Percentiles rank a stretch among this genome's conserved stretches.
Conservation (phyloP, 2,329 filamentous ascomycete genomes). For the Penicillium olsonii region DNA sequence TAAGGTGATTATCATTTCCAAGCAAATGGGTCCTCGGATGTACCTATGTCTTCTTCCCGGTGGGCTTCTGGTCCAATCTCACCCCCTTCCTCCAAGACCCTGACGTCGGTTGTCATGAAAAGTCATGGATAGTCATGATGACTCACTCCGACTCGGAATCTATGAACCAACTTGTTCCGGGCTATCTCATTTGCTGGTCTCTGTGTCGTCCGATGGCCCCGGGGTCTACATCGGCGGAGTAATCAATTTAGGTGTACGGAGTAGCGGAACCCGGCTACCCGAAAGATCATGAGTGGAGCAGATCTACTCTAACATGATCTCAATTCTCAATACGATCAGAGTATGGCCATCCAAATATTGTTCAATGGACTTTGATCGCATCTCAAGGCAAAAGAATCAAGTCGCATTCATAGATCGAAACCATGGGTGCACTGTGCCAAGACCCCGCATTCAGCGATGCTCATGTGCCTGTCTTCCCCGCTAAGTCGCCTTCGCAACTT, state of each 20-base stretch:
- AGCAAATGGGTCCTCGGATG: not conserved
- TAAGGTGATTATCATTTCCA: not conserved
- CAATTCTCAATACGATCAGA: no score
- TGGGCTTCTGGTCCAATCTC: not conserved
- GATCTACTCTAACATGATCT: no score
- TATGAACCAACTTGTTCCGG: no score
- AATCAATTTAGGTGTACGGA: no score
- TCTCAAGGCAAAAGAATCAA: no score
- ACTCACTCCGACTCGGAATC: not conserved
- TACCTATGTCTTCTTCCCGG: not conserved
- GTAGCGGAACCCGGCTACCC: no score
- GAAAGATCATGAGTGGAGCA: no score
- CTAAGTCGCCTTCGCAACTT: conserved; percentile 1
- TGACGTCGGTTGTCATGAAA: not conserved
- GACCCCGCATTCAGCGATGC: conserved; percentile 19
- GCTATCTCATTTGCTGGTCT: not conserved
- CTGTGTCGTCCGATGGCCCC: not conserved
- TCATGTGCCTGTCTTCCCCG: conserved; percentile 6
- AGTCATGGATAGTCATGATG: not conserved
- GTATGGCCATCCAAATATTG: not conserved
- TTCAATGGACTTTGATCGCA: not conserved
- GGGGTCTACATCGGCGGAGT: no score
- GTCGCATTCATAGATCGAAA: not conserved
- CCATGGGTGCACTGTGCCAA: conserved; percentile 8
- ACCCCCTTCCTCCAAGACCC: not conserved